phyloP scores from a whole-genome alignment of 2,329 filamentous ascomycete genomes.

The Penicillium sp. region DNA sequence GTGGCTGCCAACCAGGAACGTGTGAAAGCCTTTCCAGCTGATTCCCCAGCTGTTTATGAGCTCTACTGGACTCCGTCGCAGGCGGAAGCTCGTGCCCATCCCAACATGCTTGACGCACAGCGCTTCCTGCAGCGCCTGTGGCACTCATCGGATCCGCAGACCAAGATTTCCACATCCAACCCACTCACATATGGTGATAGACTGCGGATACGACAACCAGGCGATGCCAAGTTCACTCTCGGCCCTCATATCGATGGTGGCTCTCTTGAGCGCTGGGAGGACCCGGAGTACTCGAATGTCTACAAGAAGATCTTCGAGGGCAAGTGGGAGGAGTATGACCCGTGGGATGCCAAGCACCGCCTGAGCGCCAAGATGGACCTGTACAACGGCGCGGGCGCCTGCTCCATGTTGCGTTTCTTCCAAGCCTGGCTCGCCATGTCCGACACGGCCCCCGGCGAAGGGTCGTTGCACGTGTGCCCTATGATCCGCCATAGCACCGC shows the following conservation, averaged over 20 bases:
- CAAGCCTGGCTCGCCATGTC: slow-evolving; percentile 85
- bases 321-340: slow-evolving; percentile 75
- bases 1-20: slow-evolving; percentile 56
- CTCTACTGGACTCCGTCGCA: slow-evolving; percentile 72
- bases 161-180: slow-evolving; percentile 53
- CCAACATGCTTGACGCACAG: slow-evolving; percentile 61
- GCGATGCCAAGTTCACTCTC: slow-evolving; percentile 67
- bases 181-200: slow-evolving; percentile 69
- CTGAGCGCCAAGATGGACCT: slow-evolving; percentile 68
- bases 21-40: slow-evolving; percentile 60
- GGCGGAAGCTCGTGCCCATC: slow-evolving; percentile 64
- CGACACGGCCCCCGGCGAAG: slow-evolving; percentile 67
- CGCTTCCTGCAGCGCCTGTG: slow-evolving; percentile 63
- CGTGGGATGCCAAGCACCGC: slow-evolving; percentile 72
- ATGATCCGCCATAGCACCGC: slow-evolving; percentile 70
- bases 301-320: slow-evolving; percentile 73
- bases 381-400: slow-evolving; percentile 77
- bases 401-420: slow-evolving; percentile 81
- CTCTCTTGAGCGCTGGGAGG: slow-evolving; percentile 72
- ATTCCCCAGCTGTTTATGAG: slow-evolving; percentile 69
- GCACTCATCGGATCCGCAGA: slow-evolving; percentile 54
- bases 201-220: slow-evolving; percentile 67
- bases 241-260: slow-evolving; percentile 73
- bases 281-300: slow-evolving; percentile 65
- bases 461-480: slow-evolving; percentile 79